Base-by-base conservation (phyloP, 495 filamentous ascomycete genomes). In the Tetracladium setigerum region DNA sequence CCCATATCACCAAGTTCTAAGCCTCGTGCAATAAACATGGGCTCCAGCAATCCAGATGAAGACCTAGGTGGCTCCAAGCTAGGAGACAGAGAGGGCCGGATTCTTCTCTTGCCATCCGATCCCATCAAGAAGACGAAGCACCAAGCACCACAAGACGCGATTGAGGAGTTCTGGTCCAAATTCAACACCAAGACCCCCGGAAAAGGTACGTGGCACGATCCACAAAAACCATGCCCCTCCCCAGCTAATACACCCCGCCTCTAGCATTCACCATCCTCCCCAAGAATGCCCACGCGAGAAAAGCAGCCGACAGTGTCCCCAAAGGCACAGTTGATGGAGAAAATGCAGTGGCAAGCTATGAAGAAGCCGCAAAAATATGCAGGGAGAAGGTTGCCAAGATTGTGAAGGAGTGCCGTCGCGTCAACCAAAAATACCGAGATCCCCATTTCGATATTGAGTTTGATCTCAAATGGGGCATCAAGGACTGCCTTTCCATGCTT, bases 371-470 rank as follows among this genome's bases (percentile, higher is more conserved):
- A 15, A 71, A 68, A 4, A 73, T 77, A 39, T 95, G 91, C 66
- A 65, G 67, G 45, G 71, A 70, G 37, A 87, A 89, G 42, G 89
- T 95, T 5, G 78, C 77, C 30, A 83, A 87, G 56, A 95, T 95
- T 57, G 78, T 84, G 8, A 79, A 73, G 52, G 89, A 95, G 64
- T 95, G 89, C 62, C 70, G 80, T 18, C 74, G 86, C 8, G 70
- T 92, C 48, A 95, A 96, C 62, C 82, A 88, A 60, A 95, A 91
- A 62, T 96, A 95, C 58, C 77, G 83, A 4, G 90, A 96, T 64
- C 78, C 83, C 19, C 81, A 91, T 63, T 95, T 95, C 59, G 87
- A 95, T 61, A 82, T 96, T 41, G 86, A 89, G 55, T 70, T 76
- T 44, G 89, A 94, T 58, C 67, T 90, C 44, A 86, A 87, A 68